These are phyloP conservation scores for Sporothrix mexicana DNA, from an alignment of 2,329 filamentous ascomycete genomes.

Conservation along the genomic window DNA sequence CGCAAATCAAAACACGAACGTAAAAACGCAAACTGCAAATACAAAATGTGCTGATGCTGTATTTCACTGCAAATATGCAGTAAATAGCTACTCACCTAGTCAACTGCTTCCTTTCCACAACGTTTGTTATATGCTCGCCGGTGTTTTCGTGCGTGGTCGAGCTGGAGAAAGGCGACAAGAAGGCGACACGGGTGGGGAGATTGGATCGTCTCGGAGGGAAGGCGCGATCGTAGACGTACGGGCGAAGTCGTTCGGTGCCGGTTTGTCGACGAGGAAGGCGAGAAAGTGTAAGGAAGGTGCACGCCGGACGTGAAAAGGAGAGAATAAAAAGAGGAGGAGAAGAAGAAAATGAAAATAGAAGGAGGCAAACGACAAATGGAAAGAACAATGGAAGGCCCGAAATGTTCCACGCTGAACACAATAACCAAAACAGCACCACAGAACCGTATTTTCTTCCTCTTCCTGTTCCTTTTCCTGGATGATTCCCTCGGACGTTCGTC, in stretches of 20 bases:
- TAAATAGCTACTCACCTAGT: conserved; percentile 14
- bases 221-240: background rate
- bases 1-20: background rate
- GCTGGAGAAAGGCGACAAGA: background rate
- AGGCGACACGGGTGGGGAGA: background rate
- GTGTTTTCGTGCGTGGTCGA: conserved; percentile 1
- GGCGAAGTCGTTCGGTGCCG: background rate
- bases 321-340: conserved; percentile 2
- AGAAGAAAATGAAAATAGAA: background rate
- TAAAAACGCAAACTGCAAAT: background rate
- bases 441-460: background rate
- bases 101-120: background rate
- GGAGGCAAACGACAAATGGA: background rate
- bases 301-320: background rate
- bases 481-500: conserved; percentile 14
- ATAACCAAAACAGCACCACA: conserved; percentile 18
- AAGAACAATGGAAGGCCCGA: background rate
- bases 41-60: background rate
- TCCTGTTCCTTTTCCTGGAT: conserved; percentile 8
- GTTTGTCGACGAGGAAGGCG: conserved; percentile 12
- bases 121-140: background rate
- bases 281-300: conserved; percentile 14
- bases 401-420: conserved; percentile 3
- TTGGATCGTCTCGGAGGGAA: conserved; percentile 2
- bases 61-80: background rate